Evolutionary conservation across 345 rosid genomes (phyloP).

Genomic region (Syzygium aqueum): DNA sequence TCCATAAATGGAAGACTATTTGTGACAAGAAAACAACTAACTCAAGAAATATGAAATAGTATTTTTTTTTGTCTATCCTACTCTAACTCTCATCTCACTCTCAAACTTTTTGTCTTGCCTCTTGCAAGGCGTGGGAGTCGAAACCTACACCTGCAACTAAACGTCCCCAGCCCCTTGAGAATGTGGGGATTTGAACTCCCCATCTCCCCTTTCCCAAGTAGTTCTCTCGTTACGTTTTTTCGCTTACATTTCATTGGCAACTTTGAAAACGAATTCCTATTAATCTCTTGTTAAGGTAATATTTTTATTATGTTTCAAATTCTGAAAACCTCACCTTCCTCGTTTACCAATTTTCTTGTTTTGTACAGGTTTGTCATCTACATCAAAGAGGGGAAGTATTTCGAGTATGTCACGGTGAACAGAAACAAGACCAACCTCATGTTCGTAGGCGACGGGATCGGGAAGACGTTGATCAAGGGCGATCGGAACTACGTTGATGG

Average conservation of each 20-base stretch:
- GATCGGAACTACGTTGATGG: constrained; percentile 7
- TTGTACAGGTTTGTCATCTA: constrained; percentile 9
- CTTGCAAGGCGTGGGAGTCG: too few species aligned
- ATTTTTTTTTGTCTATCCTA: too few species aligned
- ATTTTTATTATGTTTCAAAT: not conserved
- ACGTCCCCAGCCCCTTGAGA: too few species aligned
- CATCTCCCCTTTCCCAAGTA: not conserved
- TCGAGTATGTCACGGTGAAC: constrained; percentile 9
- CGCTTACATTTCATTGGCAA: not conserved
- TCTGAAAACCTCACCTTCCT: not conserved
- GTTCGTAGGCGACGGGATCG: constrained; percentile 24
- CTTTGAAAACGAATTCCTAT: not conserved
- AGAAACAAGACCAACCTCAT: constrained; percentile 6
- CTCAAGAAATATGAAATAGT: not conserved
- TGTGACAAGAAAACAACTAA: not conserved
- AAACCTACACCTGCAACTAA: too few species aligned
- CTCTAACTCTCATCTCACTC: too few species aligned
- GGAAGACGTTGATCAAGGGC: constrained; percentile 9
- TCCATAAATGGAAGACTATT: not conserved
- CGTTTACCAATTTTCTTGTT: not conserved
- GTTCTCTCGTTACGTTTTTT: not conserved
- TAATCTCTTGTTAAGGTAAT: not conserved
- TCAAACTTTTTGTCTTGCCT: too few species aligned
- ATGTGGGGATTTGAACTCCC: too few species aligned
- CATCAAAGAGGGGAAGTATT: constrained; percentile 10